These are phyloP conservation scores for Fusarium tanahbumbuense DNA, from an alignment of 2,329 filamentous ascomycete species.

Conservation along the genomic window DNA sequence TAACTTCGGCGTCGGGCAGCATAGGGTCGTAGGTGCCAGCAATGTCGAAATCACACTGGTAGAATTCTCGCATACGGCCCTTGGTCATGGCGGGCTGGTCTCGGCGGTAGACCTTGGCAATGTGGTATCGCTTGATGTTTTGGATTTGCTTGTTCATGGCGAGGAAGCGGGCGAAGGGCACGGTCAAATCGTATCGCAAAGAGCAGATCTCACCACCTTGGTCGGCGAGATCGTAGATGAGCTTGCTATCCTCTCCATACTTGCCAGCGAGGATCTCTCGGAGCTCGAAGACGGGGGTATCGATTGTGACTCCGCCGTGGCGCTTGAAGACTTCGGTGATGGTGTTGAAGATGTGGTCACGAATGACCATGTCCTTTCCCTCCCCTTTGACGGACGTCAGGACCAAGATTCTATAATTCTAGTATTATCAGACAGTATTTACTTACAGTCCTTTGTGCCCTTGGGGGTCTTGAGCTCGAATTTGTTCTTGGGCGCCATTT, in stretches of 20 bases:
- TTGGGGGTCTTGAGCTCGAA: slow-evolving; percentile 83
- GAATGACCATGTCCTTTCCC: slow-evolving; percentile 81
- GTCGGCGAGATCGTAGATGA: slow-evolving; percentile 89
- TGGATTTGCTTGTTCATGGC: slow-evolving; percentile 88
- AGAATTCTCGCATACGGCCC: slow-evolving; percentile 94
- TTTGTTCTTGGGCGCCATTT: slow-evolving; percentile 49
- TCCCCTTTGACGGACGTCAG: slow-evolving; percentile 59
- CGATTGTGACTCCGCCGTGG: slow-evolving; percentile 82
- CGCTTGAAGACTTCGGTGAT: slow-evolving; percentile 85
- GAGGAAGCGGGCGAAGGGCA: slow-evolving; percentile 91
- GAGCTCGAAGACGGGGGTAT: slow-evolving; percentile 87
- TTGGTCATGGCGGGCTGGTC: slow-evolving; percentile 77
- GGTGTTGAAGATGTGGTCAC: slow-evolving; percentile 81
- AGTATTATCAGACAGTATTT: not conserved
- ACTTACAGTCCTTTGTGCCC: slow-evolving; percentile 84
- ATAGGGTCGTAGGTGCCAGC: slow-evolving; percentile 89
- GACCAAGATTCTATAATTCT: not conserved
- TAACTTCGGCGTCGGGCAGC: slow-evolving; percentile 90
- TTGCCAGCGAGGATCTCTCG: slow-evolving; percentile 89
- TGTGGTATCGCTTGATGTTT: slow-evolving; percentile 93
- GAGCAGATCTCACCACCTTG: slow-evolving; percentile 83
- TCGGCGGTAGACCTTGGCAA: slow-evolving; percentile 80
- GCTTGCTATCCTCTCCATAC: slow-evolving; percentile 91
- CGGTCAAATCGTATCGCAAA: slow-evolving; percentile 87
- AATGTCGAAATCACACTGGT: slow-evolving; percentile 97